These are phyloP conservation scores for Laguncularia racemosa DNA, from an alignment of 345 rosid genomes.

Conservation along the genomic window DNA sequence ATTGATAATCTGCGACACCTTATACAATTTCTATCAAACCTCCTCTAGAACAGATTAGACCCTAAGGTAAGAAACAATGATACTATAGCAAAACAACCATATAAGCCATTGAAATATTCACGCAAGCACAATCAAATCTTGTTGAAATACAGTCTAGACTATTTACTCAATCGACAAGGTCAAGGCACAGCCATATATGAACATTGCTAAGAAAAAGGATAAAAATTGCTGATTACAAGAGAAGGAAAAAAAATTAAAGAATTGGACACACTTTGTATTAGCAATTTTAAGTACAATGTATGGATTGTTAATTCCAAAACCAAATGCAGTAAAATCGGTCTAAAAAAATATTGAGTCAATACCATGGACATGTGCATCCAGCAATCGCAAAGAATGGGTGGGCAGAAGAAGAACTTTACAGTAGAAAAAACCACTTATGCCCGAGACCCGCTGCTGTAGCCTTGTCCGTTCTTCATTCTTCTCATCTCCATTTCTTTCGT, in stretches of 20 bases:
- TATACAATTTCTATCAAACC: no score
- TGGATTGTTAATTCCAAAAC: neutral
- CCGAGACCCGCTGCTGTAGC: slow-evolving; percentile 42
- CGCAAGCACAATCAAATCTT: no score
- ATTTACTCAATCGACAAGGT: no score
- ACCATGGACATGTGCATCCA: neutral
- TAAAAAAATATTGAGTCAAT: neutral
- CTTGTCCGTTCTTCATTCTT: slow-evolving; percentile 44
- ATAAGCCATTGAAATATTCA: no score
- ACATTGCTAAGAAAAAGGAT: no score
- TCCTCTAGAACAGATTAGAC: no score
- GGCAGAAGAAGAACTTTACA: slow-evolving; percentile 4
- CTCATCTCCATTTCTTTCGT: slow-evolving; percentile 73
- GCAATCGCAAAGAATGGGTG: no score
- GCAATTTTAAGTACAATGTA: neutral
- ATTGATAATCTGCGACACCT: no score
- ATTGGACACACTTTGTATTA: neutral
- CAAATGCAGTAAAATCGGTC: neutral
- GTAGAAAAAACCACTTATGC: neutral
- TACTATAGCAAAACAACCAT: no score
- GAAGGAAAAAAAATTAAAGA: slow-evolving; percentile 4
- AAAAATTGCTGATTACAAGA: neutral
- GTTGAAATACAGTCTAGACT: no score
- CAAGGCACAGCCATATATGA: no score
- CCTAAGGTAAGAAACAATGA: no score